These are phyloP conservation scores for Carnegiea gigantea DNA, from an alignment of 179 eudicot species.

Conservation along the genomic window DNA sequence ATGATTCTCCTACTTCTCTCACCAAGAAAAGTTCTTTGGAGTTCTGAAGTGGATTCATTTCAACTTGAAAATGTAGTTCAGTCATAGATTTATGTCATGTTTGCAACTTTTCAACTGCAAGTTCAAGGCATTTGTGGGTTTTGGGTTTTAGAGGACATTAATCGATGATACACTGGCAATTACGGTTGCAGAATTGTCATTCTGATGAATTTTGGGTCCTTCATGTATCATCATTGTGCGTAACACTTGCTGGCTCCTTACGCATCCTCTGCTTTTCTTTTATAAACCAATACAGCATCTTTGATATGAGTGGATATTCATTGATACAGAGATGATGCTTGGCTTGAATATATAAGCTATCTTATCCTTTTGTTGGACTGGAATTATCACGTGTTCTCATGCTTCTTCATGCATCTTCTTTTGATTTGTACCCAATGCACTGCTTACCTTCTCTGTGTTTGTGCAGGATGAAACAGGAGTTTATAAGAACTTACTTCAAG, in stretches of 20 bases:
- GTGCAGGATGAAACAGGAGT: slow-evolving; percentile 64
- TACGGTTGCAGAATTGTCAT: not conserved
- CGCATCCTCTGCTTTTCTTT: not conserved
- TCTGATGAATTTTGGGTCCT: not conserved
- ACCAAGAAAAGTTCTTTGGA: not conserved
- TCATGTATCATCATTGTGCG: not conserved
- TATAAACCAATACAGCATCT: not conserved
- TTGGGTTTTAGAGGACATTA: not conserved
- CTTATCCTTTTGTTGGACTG: not conserved
- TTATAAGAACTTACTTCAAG: slow-evolving; percentile 63
- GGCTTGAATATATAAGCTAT: not conserved
- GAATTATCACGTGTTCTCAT: not conserved
- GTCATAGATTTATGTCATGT: not conserved
- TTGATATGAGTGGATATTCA: not conserved
- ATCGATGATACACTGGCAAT: not conserved
- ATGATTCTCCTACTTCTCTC: not conserved
- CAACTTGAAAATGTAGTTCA: not conserved
- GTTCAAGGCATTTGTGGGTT: not conserved
- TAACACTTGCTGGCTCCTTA: not conserved
- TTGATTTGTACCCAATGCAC: not conserved
- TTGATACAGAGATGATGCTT: not conserved
- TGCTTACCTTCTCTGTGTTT: not conserved
- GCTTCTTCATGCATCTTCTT: not conserved
- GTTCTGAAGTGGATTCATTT: not conserved
- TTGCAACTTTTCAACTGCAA: not conserved